Conservation (phyloP, 2,329 filamentous ascomycete species). For the Sodiomyces alkalinus region DNA sequence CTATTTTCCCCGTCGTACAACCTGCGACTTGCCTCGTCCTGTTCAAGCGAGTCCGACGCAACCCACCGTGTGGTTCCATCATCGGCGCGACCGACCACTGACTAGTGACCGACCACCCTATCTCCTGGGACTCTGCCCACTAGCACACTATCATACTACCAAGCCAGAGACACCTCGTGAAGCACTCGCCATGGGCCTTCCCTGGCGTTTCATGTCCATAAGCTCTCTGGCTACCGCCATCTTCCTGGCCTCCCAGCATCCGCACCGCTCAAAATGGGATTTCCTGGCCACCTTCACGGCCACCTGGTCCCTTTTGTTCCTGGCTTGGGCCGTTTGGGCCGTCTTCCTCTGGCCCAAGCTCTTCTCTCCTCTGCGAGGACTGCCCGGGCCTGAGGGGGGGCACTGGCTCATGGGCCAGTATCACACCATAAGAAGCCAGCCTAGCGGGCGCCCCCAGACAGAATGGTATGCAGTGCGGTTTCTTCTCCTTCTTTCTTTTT, state of each 20-base stretch:
- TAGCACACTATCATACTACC: too few relatives aligned
- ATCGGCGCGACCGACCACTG: too few relatives aligned
- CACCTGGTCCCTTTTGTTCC: slow-evolving; percentile 19
- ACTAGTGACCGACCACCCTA: too few relatives aligned
- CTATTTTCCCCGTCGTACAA: too few relatives aligned
- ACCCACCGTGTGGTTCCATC: too few relatives aligned
- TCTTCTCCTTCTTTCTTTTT: not conserved
- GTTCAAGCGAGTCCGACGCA: too few relatives aligned
- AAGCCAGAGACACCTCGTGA: too few relatives aligned
- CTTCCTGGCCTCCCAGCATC: slow-evolving; percentile 4
- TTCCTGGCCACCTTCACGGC: slow-evolving; percentile 19
- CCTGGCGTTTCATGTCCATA: slow-evolving; percentile 5
- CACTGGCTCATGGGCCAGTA: slow-evolving; percentile 35
- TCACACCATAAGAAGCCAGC: slow-evolving; percentile 18
- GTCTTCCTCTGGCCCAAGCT: slow-evolving; percentile 31
- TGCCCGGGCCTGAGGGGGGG: slow-evolving; percentile 27
- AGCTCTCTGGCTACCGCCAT: slow-evolving; percentile 4
- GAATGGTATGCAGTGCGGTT: slow-evolving; percentile 38
- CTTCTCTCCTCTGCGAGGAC: slow-evolving; percentile 31
- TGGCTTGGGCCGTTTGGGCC: slow-evolving; percentile 22
- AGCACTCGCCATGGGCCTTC: slow-evolving; percentile 2
- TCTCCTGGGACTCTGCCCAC: too few relatives aligned
- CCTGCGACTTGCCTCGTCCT: too few relatives aligned
- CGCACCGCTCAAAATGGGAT: slow-evolving; percentile 13
- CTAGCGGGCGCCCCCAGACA: slow-evolving; percentile 27